Evolutionary conservation across 2,329 filamentous ascomycete species (phyloP).

Genomic region (Cladosporium velox): DNA sequence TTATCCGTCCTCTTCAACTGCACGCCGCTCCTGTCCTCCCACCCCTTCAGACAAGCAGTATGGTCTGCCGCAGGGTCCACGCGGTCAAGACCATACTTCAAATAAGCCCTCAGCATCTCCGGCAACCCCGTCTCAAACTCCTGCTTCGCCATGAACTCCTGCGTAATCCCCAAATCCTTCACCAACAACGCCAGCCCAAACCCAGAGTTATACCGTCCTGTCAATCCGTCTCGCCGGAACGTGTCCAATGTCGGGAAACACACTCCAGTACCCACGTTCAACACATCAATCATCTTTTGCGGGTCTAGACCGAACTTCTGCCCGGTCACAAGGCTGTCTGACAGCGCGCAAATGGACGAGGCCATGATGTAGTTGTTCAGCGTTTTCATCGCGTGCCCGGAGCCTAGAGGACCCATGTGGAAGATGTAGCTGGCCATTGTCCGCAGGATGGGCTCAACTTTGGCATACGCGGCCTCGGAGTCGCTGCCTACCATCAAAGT

Average conservation of each 20-base stretch:
- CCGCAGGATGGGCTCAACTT: slow-evolving; percentile 38
- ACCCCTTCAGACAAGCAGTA: slow-evolving; percentile 39
- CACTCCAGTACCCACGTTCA: slow-evolving; percentile 45
- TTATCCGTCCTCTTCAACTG: slow-evolving; percentile 35
- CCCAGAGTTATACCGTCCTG: slow-evolving; percentile 35
- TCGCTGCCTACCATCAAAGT: slow-evolving; percentile 41
- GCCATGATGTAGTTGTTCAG: slow-evolving; percentile 43
- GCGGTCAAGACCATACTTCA: slow-evolving; percentile 36
- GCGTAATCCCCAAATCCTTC: slow-evolving; percentile 41
- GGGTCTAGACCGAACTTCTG: slow-evolving; percentile 42
- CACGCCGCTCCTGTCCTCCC: slow-evolving; percentile 41
- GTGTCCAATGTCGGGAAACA: slow-evolving; percentile 41
- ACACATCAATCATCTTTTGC: slow-evolving; percentile 44
- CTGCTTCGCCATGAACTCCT: slow-evolving; percentile 40
- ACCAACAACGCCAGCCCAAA: slow-evolving; percentile 41
- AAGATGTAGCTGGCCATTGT: slow-evolving; percentile 41
- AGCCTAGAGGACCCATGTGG: slow-evolving; percentile 39
- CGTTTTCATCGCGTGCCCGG: slow-evolving; percentile 43
- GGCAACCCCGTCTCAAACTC: slow-evolving; percentile 38
- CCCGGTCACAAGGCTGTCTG: slow-evolving; percentile 37
- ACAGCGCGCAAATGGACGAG: slow-evolving; percentile 37
- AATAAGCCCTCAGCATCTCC: slow-evolving; percentile 34
- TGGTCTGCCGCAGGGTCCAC: slow-evolving; percentile 39
- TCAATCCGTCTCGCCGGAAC: slow-evolving; percentile 33
- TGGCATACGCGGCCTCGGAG: slow-evolving; percentile 32